Evolutionary conservation across 208 protist species (phyloP).

Genomic region (Phytomonas sp.): DNA sequence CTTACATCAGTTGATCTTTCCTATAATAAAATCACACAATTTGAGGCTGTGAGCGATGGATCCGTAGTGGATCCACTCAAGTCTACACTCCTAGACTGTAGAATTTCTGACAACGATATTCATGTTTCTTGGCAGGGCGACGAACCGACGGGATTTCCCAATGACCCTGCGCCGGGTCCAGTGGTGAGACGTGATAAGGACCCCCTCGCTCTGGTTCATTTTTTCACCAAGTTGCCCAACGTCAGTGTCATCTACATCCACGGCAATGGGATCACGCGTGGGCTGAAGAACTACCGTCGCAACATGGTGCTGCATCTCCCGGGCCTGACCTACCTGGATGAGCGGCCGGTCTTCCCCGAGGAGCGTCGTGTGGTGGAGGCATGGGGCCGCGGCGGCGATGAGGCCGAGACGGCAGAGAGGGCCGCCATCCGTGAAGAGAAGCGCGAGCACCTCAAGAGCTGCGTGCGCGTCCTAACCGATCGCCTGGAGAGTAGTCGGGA

Average conservation of each 20-base stretch:
- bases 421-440: conserved; percentile 77
- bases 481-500: conserved; percentile 64
- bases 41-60: conserved; percentile 18
- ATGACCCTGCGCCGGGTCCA: neutral
- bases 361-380: conserved; percentile 76
- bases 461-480: conserved; percentile 58
- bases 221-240: conserved; percentile 67
- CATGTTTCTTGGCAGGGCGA: neutral
- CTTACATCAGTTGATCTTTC: conserved; percentile 90
- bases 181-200: conserved; percentile 15
- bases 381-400: conserved; percentile 70
- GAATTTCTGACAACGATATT: conserved; percentile 19
- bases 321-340: conserved; percentile 80
- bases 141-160: neutral
- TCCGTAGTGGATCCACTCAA: neutral
- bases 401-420: conserved; percentile 56
- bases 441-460: conserved; percentile 66
- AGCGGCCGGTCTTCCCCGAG: conserved; percentile 81
- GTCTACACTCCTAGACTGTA: neutral
- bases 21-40: conserved; percentile 69
- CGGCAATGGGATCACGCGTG: conserved; percentile 59
- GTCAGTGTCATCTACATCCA: conserved; percentile 90
- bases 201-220: conserved; percentile 39
- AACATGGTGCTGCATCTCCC: conserved; percentile 80
- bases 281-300: conserved; percentile 78